Evolutionary conservation across 2,329 filamentous ascomycete genomes (phyloP).

Genomic region (Arthrobotrys iridis): DNA sequence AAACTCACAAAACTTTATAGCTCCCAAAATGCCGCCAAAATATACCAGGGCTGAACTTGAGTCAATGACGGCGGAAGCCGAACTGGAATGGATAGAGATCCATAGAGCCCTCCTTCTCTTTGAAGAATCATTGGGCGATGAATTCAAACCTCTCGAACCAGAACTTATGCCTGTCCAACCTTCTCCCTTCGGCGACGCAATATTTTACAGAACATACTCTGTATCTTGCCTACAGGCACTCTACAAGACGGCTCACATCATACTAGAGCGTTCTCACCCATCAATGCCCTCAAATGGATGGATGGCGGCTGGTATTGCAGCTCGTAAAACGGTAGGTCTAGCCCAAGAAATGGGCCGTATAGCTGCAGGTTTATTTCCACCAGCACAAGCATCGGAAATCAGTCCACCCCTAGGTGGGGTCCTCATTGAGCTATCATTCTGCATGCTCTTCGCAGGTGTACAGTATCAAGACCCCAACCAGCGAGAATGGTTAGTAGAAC

Average conservation of each 20-base stretch:
- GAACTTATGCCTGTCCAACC: constrained; percentile 71
- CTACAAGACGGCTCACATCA: constrained; percentile 84
- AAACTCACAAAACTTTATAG: constrained; percentile 22
- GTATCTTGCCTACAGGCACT: constrained; percentile 88
- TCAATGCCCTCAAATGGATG: constrained; percentile 91
- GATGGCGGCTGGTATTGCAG: constrained; percentile 82
- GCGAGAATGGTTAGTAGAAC: constrained; percentile 78
- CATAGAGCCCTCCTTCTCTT: constrained; percentile 75
- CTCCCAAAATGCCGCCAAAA: constrained; percentile 60
- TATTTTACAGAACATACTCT: constrained; percentile 86
- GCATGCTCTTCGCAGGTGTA: constrained; percentile 86
- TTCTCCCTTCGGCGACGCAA: constrained; percentile 80
- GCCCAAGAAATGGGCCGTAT: constrained; percentile 83
- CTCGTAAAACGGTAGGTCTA: constrained; percentile 74
- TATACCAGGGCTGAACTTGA: constrained; percentile 67
- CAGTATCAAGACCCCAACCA: constrained; percentile 78
- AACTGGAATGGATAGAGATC: constrained; percentile 82
- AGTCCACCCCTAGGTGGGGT: constrained; percentile 82
- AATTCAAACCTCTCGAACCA: constrained; percentile 78
- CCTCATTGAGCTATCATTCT: constrained; percentile 82
- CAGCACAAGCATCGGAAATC: constrained; percentile 68
- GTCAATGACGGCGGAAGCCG: constrained; percentile 73
- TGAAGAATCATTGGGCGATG: constrained; percentile 72
- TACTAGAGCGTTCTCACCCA: constrained; percentile 83
- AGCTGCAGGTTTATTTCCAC: constrained; percentile 74